Base-by-base conservation (phyloP, 352 stramenopile species). In the Phytopythium oedochilum region DNA sequence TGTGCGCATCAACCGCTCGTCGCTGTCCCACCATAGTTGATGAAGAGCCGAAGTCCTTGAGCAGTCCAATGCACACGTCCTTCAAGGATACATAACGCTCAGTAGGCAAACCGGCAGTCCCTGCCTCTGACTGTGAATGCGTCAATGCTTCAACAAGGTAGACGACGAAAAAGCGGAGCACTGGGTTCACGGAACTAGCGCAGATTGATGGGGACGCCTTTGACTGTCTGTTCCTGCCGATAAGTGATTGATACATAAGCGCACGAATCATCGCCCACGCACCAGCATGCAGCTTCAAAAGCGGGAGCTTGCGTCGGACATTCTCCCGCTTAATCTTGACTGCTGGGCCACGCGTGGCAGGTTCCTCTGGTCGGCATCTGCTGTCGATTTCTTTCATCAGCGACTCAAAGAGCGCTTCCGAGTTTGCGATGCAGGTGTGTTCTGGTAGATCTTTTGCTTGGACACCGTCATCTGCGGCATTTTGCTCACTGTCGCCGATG, bases 331-430 rank as follows among this genome's bases (percentile, higher is more conserved):
- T 88, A 29, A 83, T 70, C 15, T 74, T 71, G 5, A 85, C 53
- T 26, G 75, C 52, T 11, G 54, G n/a, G 36, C 48, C 62, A 22
- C 70, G 71, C 10, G 36, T 20, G 23, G 40, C 22, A 31, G 35
- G 15, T 2, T 31, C 12, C 5, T 66, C 50, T 18, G 32, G 46
- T 2, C 51, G 49, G 20, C 76, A 69, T 23, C 79, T 80, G 5
- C 62, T 64, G 56, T 95, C 85, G 39, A 95, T 95, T 53, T 95
- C 81, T 38, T 87, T 89, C 86, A 95, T 95, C 40, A 95, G 64
- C 18, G 79, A 90, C 58, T 94, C 78, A 39, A 89, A 93, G 6
- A 95, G 65, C 8, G 67, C 80, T 51, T 95, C 82, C 1, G 80
- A 92, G n/a, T 69, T 88, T 11, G 66, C 72, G 2, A 74, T 29